These are phyloP conservation scores for Nymphaea colorata DNA, from an alignment of 164 flowering plant genomes.

Conservation along the genomic window DNA sequence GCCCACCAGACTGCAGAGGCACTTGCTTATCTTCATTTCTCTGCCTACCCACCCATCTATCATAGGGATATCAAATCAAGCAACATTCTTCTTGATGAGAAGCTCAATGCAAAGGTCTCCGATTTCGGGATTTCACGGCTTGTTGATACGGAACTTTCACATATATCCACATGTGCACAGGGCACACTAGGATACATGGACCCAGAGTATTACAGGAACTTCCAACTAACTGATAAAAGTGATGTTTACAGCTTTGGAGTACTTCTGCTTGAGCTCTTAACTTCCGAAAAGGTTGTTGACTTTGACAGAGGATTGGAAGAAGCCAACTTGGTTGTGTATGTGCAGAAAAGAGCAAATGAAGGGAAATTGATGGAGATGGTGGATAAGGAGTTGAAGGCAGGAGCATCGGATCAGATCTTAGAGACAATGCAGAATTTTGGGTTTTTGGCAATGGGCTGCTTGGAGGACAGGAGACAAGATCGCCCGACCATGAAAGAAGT, in stretches of 20 bases:
- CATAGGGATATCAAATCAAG: slow-evolving; percentile 3
- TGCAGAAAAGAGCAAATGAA: neutral
- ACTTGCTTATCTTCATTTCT: slow-evolving; percentile 1
- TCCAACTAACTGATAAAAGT: slow-evolving; percentile 3
- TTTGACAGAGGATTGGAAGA: neutral
- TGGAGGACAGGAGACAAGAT: neutral
- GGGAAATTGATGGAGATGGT: neutral
- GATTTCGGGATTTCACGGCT: slow-evolving; percentile 2
- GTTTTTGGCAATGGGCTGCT: slow-evolving; percentile 3
- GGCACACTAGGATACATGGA: slow-evolving; percentile 3
- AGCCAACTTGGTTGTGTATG: neutral
- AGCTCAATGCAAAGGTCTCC: neutral
- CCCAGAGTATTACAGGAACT: neutral
- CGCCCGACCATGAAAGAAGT: slow-evolving; percentile 38
- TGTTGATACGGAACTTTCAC: neutral
- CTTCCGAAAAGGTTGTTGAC: neutral
- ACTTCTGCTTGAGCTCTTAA: neutral
- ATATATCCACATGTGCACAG: neutral
- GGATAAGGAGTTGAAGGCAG: neutral
- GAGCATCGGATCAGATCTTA: neutral
- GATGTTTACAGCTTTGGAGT: slow-evolving; percentile 5
- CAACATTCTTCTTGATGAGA: slow-evolving; percentile 1
- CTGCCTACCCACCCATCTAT: neutral
- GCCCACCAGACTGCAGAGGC: neutral
- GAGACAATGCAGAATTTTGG: neutral